Evolutionary conservation across 139 green algal genomes (phyloP), one percentile per base, ranked within the genome.

Genomic region (Zygnema cylindricum): DNA sequence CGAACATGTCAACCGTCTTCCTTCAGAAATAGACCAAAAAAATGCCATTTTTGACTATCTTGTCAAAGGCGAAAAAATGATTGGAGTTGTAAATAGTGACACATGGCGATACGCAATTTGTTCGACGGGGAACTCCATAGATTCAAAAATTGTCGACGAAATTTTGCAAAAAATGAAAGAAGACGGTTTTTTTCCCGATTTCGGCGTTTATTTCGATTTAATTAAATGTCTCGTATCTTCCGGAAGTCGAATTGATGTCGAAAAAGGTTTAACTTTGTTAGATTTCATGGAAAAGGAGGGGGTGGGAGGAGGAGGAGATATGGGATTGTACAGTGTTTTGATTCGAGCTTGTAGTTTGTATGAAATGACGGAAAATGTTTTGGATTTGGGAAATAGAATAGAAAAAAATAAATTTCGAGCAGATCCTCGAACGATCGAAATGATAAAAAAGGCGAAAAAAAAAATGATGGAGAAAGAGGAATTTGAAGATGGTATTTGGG

Each of bases 251-350:
- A 33, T 71, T 33, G 76, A 83, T n/a, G 76, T 83, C 22, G 7
- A 16, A 83, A 33, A 76, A 22, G 78, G 49, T 1, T 21, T 86
- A 63, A 35, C 1, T 35, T 32, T 86, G 78, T 38, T 86, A 38
- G 78, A 86, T 33, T 38, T 55, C 22, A 63, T 54, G 38, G 78
- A 86, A 41, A 69, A 16, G 23, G 78, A 86, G 78, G 32, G 40
- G 23, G 78, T 77, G n/a, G 78, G 78, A 38, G 43, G 36, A 22
- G 38, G 76, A 30, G 78, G 39, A 30, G 78, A 86, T 16, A 41
- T 63, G 22, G 78, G 38, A 38, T 41, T 86, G 36, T 86, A 86
- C 78, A 16, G 71, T 23, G 71, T 43, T 41, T 16, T 79, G 36
- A 43, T 79, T 43, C 7, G 71, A 16, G 21, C 11, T 7, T 41